Conservation (phyloP, 1,284 basidiomycete species). For the Earliella scabrosa region DNA sequence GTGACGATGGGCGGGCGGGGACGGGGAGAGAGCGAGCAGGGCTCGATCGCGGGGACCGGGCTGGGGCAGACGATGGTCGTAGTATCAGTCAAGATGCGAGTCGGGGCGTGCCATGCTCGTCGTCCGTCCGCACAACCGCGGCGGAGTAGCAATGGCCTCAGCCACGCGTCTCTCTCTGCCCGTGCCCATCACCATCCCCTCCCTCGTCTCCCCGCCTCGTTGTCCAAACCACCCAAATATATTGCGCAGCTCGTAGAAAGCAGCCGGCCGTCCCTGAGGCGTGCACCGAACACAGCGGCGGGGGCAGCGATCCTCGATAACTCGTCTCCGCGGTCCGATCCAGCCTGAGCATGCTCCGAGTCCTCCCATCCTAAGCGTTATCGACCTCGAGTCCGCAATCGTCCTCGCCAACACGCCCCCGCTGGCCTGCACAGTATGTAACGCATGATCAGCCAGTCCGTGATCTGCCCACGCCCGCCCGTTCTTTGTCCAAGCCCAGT, state of each 20-base stretch:
- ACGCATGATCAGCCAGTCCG: neutral
- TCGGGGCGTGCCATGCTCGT: conserved; percentile 19
- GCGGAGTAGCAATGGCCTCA: conserved; percentile 10
- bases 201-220: neutral
- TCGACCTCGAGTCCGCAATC: conserved; percentile 22
- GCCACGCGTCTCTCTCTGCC: conserved; percentile 16
- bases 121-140: conserved; percentile 16
- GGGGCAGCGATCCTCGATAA: conserved; percentile 1
- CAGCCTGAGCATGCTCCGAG: conserved; percentile 10
- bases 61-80: conserved; percentile 20
- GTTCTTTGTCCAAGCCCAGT: no score
- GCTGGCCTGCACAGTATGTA: conserved; percentile 7
- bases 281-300: neutral
- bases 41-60: conserved; percentile 16
- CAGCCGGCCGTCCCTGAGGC: neutral
- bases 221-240: conserved; percentile 1
- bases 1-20: conserved; percentile 43
- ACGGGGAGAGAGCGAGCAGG: conserved; percentile 19
- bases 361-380: conserved; percentile 19
- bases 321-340: conserved; percentile 1
- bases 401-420: conserved; percentile 10
- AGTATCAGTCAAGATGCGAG: conserved; percentile 25
- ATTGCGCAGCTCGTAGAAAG: neutral
- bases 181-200: neutral
- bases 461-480: no score